Base-by-base conservation (phyloP, 2,329 filamentous ascomycete genomes). In the Chalaropsis thielavioides region DNA sequence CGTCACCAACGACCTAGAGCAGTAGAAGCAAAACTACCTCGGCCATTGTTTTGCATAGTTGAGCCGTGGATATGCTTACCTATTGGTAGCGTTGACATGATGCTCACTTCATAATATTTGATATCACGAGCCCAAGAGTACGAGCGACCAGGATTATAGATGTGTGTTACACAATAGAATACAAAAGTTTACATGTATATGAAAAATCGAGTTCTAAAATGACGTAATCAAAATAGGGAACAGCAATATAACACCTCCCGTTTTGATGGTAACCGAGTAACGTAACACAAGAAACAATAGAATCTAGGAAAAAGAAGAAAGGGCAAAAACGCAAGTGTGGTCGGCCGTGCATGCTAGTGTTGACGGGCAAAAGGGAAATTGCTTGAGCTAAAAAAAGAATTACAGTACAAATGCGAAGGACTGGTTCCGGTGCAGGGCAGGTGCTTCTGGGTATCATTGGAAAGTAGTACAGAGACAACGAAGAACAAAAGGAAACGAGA, bases 1-100 rank as follows among this genome's bases (percentile, higher is more conserved):
- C 67, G 84, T 89, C 41, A 95, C 89, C 10, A 91, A 92, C 71
- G 71, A 74, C 60, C 72, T 79, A 67, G 72, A 68, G 15, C 22
- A 62, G 19, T 62, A 62, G 27, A 61, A 4, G 6, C 22, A 38
- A n/a, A 2, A n/a, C 6, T 19, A 46, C n/a, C 4, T n/a, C 2
- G 4, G 6, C 15, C 4, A n/a, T 19, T 46, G 13, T 4, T 46
- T 4, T 38, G 35, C 7, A 35, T 7, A 35, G 31, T 35, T 35
- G 31, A 11, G 17, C 11, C 6, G 41, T n/a, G 1, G n/a, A n/a
- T 31, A 31, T 2, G 6, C 31, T 31, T 31, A 2, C 31, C 3
- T 31, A 6, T 6, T 46, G 5, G 10, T 4, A 15, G 19, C 3
- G 19, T 10, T 51, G 19, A 2, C 46, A 51, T 51, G 13, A 24